Evolutionary conservation across 83 land plant species (phyloP).

Genomic region (Picea abies): DNA sequence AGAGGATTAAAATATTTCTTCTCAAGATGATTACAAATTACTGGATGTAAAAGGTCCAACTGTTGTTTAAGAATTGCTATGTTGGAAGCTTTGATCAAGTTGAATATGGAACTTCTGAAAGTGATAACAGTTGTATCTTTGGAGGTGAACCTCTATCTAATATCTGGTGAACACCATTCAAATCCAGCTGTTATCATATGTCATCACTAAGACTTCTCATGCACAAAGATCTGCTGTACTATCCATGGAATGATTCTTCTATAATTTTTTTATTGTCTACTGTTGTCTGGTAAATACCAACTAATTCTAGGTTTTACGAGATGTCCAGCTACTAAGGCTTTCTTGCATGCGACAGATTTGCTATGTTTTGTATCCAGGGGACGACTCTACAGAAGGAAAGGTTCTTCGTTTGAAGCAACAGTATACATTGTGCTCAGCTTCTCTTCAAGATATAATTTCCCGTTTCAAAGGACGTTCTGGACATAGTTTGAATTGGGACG

Average conservation of each 20-base stretch:
- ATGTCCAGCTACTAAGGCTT: not conserved
- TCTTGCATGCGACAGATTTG: conserved; percentile 67
- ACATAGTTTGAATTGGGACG: conserved; percentile 58
- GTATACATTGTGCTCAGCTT: conserved; percentile 95
- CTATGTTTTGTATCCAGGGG: conserved; percentile 93
- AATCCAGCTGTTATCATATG: not conserved
- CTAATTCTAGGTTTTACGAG: not conserved
- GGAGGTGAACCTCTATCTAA: not conserved
- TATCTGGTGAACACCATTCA: not conserved
- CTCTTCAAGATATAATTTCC: conserved; percentile 93
- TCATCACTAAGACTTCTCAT: not conserved
- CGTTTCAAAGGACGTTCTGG: conserved; percentile 88
- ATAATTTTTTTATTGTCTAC: not conserved
- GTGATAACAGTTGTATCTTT: not conserved
- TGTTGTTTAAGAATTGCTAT: not conserved
- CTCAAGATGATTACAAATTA: not conserved
- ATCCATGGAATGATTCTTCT: too few relatives aligned
- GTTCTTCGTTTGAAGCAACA: conserved; percentile 94
- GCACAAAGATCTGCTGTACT: too few relatives aligned
- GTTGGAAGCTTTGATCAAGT: not conserved
- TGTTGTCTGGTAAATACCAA: not conserved
- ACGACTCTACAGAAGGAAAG: conserved; percentile 90
- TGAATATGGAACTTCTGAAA: not conserved
- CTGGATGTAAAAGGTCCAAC: not conserved
- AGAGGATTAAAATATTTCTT: not conserved